A percentile compares a stretch with the other conserved stretches of the same genome.
Evolutionary conservation across 2,329 filamentous ascomycete species (phyloP).

Genomic region (Colletotrichum nymphaeae): DNA sequence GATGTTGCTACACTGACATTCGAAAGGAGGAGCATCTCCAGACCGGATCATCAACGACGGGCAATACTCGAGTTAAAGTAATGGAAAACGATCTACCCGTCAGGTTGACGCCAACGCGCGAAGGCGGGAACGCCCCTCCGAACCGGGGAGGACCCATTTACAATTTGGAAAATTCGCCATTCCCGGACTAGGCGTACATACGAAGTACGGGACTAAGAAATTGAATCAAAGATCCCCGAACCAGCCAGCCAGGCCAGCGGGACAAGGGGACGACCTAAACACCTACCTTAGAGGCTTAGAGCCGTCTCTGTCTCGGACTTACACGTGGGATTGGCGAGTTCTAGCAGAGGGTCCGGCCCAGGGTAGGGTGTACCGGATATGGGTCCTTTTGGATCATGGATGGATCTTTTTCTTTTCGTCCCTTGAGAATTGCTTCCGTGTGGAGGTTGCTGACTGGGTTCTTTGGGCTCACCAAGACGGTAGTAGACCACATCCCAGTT

Average conservation of each 20-base stretch:
- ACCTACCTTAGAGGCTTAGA: no score
- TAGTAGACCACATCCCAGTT: neutral
- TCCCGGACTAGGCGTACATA: neutral
- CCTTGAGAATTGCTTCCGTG: neutral
- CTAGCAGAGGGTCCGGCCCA: neutral
- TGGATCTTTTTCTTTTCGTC: neutral
- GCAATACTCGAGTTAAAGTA: neutral
- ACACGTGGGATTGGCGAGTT: slow-evolving; percentile 13
- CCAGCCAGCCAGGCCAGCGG: neutral
- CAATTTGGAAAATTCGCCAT: slow-evolving; percentile 7
- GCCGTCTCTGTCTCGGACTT: slow-evolving; percentile 3
- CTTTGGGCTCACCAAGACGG: neutral
- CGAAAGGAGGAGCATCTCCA: neutral
- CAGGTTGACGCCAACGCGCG: slow-evolving; percentile 6
- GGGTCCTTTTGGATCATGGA: neutral
- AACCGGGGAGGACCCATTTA: neutral
- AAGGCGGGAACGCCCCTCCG: slow-evolving; percentile 6
- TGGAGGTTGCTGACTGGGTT: neutral
- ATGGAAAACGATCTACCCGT: neutral
- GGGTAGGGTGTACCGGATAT: neutral
- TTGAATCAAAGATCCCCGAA: neutral
- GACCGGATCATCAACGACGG: neutral
- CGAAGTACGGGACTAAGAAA: neutral
- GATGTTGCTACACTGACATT: neutral
- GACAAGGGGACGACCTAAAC: neutral